A percentile compares a stretch with the other conserved stretches of the same genome.
phyloP scores from a whole-genome alignment of 116 monocot species.

The Dioscorea cayenensis region DNA sequence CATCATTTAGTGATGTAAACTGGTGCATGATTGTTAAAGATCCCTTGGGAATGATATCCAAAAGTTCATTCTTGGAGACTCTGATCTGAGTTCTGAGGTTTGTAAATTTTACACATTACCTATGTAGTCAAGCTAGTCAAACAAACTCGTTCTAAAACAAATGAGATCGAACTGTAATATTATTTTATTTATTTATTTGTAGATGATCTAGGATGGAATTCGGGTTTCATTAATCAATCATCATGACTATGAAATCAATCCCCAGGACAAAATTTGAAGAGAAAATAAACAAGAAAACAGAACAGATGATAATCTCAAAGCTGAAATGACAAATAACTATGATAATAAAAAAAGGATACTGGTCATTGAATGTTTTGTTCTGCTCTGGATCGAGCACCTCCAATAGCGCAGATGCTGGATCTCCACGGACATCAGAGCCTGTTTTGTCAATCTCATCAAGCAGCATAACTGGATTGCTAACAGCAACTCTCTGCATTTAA shows the following conservation, averaged over 20 bases:
- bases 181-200: too few species aligned
- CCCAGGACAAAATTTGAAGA: background rate
- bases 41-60: background rate
- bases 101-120: background rate
- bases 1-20: too few species aligned
- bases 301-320: background rate
- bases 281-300: background rate
- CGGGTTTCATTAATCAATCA: too few species aligned
- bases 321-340: background rate
- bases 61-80: background rate
- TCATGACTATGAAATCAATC: too few species aligned
- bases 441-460: constrained; percentile 99
- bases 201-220: too few species aligned
- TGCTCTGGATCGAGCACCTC: constrained; percentile 99
- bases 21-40: too few species aligned
- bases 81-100: background rate
- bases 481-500: constrained; percentile 72
- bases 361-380: constrained; percentile 92
- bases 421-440: constrained; percentile 97
- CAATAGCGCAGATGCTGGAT: constrained; percentile 90
- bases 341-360: constrained; percentile 54
- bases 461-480: constrained; percentile 96
- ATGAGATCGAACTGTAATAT: too few species aligned
- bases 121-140: background rate
- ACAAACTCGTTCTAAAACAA: background rate